Base-by-base conservation (phyloP, 805 yeast species). In the Wickerhamomyces mucosus region DNA sequence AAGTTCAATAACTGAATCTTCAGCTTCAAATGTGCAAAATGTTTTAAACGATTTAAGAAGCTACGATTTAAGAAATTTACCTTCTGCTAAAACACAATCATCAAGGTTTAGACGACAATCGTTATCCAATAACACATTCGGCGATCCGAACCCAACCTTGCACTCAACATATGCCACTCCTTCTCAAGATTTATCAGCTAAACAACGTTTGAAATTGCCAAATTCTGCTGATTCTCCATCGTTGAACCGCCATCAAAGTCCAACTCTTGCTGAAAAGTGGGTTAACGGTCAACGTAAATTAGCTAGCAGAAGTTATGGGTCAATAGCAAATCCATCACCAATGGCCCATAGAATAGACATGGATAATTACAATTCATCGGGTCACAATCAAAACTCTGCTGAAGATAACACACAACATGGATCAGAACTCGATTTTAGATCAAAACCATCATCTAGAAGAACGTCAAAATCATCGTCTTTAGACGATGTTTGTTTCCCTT, bases 401-500 rank as follows among this genome's bases (percentile, higher is more conserved):
- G 46, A 47, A 6, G 32, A 31, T 13, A n/a, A n/a, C n/a, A n/a
- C n/a, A n/a, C n/a, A n/a, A n/a, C n/a, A n/a, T n/a, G n/a, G n/a
- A n/a, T n/a, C n/a, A n/a, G 54, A 47, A 15, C 51, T 50, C 5
- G 58, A 55, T 30, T 53, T 58, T 25, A 57, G 58, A 22, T 63
- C 69, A 4, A 58, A 62, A 30, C 69, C 69, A 2, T 57, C 63
- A 3, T 56, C 66, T 1, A 53, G 64, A 39, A 48, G 61, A 21
- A 48, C 59, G 7, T 54, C 65, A 2, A 74, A 71, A 33, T 71
- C 74, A 24, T 77, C 94, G 0, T 82, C 95, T 2, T 58, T 89
- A 36, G 88, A 80, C 50, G 98, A 89, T 56, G 98, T 89, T 17
- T 89, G 96, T 49, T 75, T 85, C 53, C 95, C 95, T 0, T 64